phyloP scores from a whole-genome alignment of 768 basidiomycete species.

The Termitomyces sp. region DNA sequence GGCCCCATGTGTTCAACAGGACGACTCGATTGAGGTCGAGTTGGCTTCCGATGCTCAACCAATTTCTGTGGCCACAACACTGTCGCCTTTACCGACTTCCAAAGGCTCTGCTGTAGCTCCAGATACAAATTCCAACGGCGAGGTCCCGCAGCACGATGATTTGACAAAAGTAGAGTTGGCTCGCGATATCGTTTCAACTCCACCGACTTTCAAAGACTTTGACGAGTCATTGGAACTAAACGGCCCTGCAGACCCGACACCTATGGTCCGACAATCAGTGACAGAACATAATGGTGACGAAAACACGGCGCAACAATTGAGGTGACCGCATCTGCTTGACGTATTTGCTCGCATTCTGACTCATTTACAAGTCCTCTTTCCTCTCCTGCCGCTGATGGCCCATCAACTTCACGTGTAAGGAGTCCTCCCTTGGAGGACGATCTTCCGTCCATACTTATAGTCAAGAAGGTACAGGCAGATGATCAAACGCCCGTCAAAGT shows the following conservation, averaged over 20 bases:
- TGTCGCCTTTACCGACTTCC: not conserved
- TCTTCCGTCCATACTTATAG: constrained; percentile 28
- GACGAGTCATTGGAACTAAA: not conserved
- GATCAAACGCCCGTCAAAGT: constrained; percentile 5
- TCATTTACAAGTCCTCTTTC: constrained; percentile 4
- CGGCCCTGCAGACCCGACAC: not conserved
- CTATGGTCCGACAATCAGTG: not conserved
- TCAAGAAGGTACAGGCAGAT: constrained; percentile 10
- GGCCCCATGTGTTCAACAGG: not conserved
- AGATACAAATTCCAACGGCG: not conserved
- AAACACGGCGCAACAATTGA: constrained; percentile 3
- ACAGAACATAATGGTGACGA: not conserved
- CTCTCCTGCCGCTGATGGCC: not conserved
- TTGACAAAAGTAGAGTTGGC: not conserved
- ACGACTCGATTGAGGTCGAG: not conserved
- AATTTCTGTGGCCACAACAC: not conserved
- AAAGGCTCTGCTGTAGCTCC: not conserved
- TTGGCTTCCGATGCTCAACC: not conserved
- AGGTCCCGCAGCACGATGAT: not conserved
- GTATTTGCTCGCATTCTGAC: not conserved
- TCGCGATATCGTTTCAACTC: not conserved
- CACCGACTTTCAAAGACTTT: not conserved
- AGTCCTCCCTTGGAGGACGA: constrained; percentile 7
- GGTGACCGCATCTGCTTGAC: not conserved
- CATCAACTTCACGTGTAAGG: constrained; percentile 3